phyloP scores from a whole-genome alignment of 306 rosid species.

The Oxytropis ochrocephala region DNA sequence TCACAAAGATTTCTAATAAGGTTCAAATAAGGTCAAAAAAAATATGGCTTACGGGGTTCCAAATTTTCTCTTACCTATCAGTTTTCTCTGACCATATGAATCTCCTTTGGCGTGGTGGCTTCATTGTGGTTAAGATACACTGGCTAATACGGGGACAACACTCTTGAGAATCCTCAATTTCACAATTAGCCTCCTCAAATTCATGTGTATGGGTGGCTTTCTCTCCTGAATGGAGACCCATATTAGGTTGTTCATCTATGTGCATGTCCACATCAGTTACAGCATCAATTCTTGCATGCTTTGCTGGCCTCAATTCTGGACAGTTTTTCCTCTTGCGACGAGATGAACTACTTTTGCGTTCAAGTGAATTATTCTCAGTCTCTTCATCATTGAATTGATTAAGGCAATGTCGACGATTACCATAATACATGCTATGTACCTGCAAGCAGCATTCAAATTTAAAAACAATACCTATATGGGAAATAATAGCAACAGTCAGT shows the following conservation, averaged over 20 bases:
- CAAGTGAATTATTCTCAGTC: constrained; percentile 26
- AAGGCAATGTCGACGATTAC: constrained; percentile 48
- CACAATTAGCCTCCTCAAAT: constrained; percentile 38
- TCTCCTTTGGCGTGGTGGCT: constrained; percentile 65
- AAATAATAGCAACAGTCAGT: constrained; percentile 1
- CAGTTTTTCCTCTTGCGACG: constrained; percentile 28
- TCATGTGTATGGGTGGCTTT: constrained; percentile 24
- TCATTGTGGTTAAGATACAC: constrained; percentile 40
- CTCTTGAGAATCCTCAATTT: constrained; percentile 36
- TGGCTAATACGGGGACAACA: constrained; percentile 35
- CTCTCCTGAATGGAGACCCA: constrained; percentile 34
- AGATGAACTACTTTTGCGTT: constrained; percentile 31
- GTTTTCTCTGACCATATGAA: constrained; percentile 80
- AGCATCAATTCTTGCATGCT: constrained; percentile 38
- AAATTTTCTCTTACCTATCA: constrained; percentile 60
- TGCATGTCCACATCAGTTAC: constrained; percentile 28
- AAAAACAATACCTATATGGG: neutral
- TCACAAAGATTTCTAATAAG: too few relatives aligned
- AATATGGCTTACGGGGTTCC: neutral
- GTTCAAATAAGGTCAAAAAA: too few relatives aligned
- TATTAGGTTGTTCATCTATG: constrained; percentile 31
- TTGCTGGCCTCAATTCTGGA: constrained; percentile 39
- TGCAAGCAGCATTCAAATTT: constrained; percentile 26
- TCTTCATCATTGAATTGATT: constrained; percentile 35
- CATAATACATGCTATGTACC: constrained; percentile 72